Evolutionary conservation across 1,284 basidiomycete species (phyloP), one percentile per base, ranked within the genome.

Genomic region (Agaricales sp.): DNA sequence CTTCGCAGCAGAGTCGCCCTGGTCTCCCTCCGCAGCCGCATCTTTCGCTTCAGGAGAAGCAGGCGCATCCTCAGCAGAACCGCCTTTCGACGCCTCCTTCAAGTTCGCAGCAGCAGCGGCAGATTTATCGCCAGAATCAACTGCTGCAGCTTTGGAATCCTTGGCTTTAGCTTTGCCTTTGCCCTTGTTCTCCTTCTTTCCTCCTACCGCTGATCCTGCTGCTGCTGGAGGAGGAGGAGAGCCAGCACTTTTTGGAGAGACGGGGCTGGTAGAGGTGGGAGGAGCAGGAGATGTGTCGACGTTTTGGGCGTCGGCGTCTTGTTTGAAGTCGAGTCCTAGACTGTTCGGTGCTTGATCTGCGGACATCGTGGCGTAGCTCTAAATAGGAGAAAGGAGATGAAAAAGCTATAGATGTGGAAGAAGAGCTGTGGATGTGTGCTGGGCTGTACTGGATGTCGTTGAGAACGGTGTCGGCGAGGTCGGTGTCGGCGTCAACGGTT

Each of bases 271-370:
- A 50, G 14, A 8, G 23, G 55, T 26, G 41, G 50, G 11, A 49
- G 54, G 30, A 51, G 47, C 19, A 51, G 49, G 14, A 63, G 57
- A 48, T 63, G 55, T 49, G n/a, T n/a, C n/a, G n/a, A n/a, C n/a
- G n/a, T n/a, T n/a, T n/a, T n/a, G n/a, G n/a, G n/a, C n/a, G n/a
- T 67, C 66, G 53, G 63, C 63, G 54, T 67, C 65, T 26, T 66
- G 67, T 52, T 78, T 70, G 55, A 85, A 78, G 59, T 83, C 74
- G 55, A 85, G 76, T 48, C 82, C 82, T 48, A 85, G 77, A 46
- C 79, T 75, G 61, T 85, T 83, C 54, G 70, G 63, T 48, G 71
- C 49, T n/a, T 35, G 30, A 35, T 35, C 11, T 8, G 30, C 8
- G n/a, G 11, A 8, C 30, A 35, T 35, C 11, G 30, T 35, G 30